phyloP scores from a whole-genome alignment of 495 filamentous ascomycete genomes.

The Neurospora sp. region DNA sequence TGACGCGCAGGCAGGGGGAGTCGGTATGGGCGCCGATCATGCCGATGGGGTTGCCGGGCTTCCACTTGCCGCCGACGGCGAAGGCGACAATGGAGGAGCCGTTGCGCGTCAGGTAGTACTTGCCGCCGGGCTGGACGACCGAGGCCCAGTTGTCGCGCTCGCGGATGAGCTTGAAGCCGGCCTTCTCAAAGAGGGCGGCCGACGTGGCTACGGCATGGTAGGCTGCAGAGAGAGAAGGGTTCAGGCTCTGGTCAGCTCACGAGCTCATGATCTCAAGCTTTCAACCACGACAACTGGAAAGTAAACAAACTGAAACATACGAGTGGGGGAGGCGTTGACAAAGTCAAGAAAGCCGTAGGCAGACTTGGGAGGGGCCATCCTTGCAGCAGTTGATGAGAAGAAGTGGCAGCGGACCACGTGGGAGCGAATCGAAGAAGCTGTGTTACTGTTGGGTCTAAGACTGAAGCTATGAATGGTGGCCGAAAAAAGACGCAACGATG shows the following conservation, averaged over 20 bases:
- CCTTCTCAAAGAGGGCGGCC: conserved; percentile 61
- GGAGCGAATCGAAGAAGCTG: conserved; percentile 1
- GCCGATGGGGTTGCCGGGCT: conserved; percentile 83
- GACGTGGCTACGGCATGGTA: conserved; percentile 86
- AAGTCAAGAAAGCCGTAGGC: conserved; percentile 28
- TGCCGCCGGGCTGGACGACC: conserved; percentile 72
- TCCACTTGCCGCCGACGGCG: conserved; percentile 85
- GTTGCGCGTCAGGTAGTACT: conserved; percentile 94
- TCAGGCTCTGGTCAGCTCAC: not conserved
- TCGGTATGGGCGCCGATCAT: conserved; percentile 98
- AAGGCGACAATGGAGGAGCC: conserved; percentile 91
- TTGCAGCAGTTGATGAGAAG: conserved; percentile 13
- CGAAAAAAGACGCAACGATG: not conserved
- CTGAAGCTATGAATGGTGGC: not conserved
- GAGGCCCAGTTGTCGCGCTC: conserved; percentile 85
- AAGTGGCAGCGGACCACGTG: conserved; percentile 2
- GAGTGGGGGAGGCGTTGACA: conserved; percentile 72
- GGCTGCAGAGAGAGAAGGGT: conserved; percentile 39
- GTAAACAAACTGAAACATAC: conserved; percentile 39
- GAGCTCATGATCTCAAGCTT: not conserved
- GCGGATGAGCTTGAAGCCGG: conserved; percentile 81
- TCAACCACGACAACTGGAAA: not conserved
- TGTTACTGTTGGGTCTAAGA: not conserved
- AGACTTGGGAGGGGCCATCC: conserved; percentile 51
- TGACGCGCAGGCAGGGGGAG: conserved; percentile 80